Percentiles rank a stretch among this genome's conserved stretches.
Evolutionary conservation across 768 basidiomycete species (phyloP).

Genomic region (Gautieria morchelliformis): DNA sequence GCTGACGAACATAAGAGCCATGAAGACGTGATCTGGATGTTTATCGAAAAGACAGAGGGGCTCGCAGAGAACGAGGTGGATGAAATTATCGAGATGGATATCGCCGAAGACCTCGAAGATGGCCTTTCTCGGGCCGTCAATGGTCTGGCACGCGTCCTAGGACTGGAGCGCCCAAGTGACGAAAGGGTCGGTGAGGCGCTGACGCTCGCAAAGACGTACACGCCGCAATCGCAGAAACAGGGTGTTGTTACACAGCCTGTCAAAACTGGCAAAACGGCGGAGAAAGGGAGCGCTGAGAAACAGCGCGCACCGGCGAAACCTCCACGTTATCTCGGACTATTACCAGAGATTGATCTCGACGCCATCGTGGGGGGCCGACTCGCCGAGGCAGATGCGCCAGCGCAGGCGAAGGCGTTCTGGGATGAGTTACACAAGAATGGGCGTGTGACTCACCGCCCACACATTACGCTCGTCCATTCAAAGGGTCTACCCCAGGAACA

Average conservation of each 20-base stretch:
- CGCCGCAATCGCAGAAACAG: conserved; percentile 25
- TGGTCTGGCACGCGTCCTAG: conserved; percentile 45
- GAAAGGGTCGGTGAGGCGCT: conserved; percentile 48
- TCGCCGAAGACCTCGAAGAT: conserved; percentile 44
- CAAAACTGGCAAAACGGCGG: conserved; percentile 15
- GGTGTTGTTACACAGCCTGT: conserved; percentile 12
- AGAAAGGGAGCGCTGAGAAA: conserved; percentile 21
- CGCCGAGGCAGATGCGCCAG: conserved; percentile 20
- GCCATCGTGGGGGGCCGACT: conserved; percentile 37
- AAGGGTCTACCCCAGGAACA: conserved; percentile 29
- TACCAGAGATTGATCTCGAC: conserved; percentile 61
- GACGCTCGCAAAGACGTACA: conserved; percentile 32
- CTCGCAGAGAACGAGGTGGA: conserved; percentile 59
- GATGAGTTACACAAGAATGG: conserved; percentile 29
- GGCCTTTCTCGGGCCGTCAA: conserved; percentile 51
- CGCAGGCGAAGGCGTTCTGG: conserved; percentile 37
- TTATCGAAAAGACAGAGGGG: conserved; percentile 55
- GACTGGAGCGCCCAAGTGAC: conserved; percentile 39
- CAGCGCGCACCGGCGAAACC: conserved; percentile 22
- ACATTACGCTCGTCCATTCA: conserved; percentile 80
- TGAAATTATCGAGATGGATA: conserved; percentile 54
- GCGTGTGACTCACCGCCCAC: conserved; percentile 55
- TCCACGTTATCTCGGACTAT: conserved; percentile 70
- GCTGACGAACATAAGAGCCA: conserved; percentile 50
- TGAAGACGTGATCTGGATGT: conserved; percentile 76